Percentiles rank a stretch among this genome's conserved stretches.
Evolutionary conservation across 2,329 filamentous ascomycete species (phyloP).

Genomic region (Diaporthe caulivora): DNA sequence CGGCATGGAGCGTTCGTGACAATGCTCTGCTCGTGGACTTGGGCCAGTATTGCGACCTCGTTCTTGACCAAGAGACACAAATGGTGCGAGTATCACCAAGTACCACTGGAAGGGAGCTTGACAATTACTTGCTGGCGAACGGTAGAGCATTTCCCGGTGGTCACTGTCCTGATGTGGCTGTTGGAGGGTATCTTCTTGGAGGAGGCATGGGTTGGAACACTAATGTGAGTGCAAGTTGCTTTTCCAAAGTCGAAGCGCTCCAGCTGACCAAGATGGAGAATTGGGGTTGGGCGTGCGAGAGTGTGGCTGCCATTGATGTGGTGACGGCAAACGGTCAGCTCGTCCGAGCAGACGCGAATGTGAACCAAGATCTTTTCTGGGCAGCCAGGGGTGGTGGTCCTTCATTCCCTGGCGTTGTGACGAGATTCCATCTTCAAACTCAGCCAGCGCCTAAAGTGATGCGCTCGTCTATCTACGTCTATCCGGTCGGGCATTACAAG

Average conservation of each 20-base stretch:
- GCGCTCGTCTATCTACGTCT: constrained; percentile 7
- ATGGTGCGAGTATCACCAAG: background rate
- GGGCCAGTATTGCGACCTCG: background rate
- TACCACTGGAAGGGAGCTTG: background rate
- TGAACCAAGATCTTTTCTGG: constrained; percentile 1
- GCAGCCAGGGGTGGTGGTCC: constrained; percentile 4
- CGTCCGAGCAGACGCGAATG: background rate
- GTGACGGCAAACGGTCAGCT: background rate
- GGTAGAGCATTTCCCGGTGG: constrained; percentile 14
- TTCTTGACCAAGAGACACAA: background rate
- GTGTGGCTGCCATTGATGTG: constrained; percentile 1
- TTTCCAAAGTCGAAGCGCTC: background rate
- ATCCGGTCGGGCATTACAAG: background rate
- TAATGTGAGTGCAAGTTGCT: background rate
- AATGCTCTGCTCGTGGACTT: constrained; percentile 10
- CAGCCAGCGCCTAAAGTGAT: background rate
- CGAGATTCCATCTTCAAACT: constrained; percentile 5
- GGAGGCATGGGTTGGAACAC: constrained; percentile 18
- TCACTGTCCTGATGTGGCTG: background rate
- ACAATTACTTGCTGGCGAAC: background rate
- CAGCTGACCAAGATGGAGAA: background rate
- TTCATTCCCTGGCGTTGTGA: background rate
- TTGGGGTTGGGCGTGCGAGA: constrained; percentile 17
- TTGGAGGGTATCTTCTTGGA: constrained; percentile 11
- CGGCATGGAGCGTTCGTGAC: constrained; percentile 7